These are phyloP conservation scores for Hygrophila difformis DNA, from an alignment of 257 asterid genomes.

Conservation along the genomic window DNA sequence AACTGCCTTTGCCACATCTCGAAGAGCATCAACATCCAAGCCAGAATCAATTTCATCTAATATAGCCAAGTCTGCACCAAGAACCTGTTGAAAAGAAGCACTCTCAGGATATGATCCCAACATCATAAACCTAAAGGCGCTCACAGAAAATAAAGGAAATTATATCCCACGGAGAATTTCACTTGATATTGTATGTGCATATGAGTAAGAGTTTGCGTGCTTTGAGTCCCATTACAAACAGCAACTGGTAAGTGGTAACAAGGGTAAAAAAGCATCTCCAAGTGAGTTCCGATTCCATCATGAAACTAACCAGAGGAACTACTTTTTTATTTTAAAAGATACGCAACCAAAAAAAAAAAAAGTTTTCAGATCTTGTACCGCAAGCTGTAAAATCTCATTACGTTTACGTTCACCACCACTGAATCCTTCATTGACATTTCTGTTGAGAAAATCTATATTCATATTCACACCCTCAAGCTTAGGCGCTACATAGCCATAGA, in stretches of 20 bases:
- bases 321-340: background rate
- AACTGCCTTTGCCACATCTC: slow-evolving; percentile 84
- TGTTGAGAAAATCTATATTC: slow-evolving; percentile 78
- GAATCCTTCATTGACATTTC: slow-evolving; percentile 98
- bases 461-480: slow-evolving; percentile 85
- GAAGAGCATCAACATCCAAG: slow-evolving; percentile 94
- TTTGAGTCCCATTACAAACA: too few species aligned
- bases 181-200: too few species aligned
- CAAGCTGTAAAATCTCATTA: slow-evolving; percentile 93
- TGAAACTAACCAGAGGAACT: too few species aligned
- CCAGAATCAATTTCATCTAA: slow-evolving; percentile 98
- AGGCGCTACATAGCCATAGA: slow-evolving; percentile 73
- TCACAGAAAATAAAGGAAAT: too few species aligned
- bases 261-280: too few species aligned
- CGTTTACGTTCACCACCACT: slow-evolving; percentile 99
- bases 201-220: too few species aligned
- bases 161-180: too few species aligned
- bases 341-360: background rate
- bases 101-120: too few species aligned
- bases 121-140: too few species aligned
- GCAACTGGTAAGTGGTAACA: too few species aligned
- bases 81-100: slow-evolving; percentile 51
- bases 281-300: too few species aligned
- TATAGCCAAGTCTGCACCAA: slow-evolving; percentile 89
- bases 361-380: slow-evolving; percentile 36